phyloP scores from a whole-genome alignment of 2,329 filamentous ascomycete genomes.

The Phaeomoniella chlamydospora region DNA sequence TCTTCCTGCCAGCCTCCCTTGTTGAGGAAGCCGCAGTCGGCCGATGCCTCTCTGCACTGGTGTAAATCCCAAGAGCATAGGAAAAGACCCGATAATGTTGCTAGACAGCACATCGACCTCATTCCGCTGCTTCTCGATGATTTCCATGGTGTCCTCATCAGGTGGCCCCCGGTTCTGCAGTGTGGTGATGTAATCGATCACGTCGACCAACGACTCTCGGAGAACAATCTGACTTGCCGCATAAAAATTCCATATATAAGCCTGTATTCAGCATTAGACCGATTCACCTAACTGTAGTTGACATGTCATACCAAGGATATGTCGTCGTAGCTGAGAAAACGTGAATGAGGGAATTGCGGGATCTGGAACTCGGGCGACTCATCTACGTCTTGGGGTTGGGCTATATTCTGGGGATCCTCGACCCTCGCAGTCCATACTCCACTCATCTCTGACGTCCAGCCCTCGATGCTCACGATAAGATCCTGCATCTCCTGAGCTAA shows the following conservation, averaged over 20 bases:
- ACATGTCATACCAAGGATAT: slow-evolving; percentile 2
- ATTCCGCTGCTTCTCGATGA: slow-evolving; percentile 1
- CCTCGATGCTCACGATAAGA: slow-evolving; percentile 2
- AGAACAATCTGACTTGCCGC: slow-evolving; percentile 5
- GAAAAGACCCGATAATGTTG: slow-evolving; percentile 4
- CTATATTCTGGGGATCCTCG: slow-evolving; percentile 1
- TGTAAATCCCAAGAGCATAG: slow-evolving; percentile 3
- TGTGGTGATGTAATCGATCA: slow-evolving; percentile 1
- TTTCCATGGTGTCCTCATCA: slow-evolving; percentile 1
- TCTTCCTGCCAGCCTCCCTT: slow-evolving; percentile 4
- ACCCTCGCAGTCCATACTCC: slow-evolving; percentile 2
- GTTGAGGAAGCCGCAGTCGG: background rate
- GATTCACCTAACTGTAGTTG: background rate
- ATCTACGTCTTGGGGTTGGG: background rate
- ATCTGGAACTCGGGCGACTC: background rate
- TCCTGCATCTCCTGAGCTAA: slow-evolving; percentile 1
- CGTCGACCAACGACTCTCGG: slow-evolving; percentile 4
- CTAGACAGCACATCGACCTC: slow-evolving; percentile 2
- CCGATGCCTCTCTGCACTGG: background rate
- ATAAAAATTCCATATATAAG: slow-evolving; percentile 5
- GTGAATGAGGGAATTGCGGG: slow-evolving; percentile 2
- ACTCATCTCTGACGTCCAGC: slow-evolving; percentile 2
- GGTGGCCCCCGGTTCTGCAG: background rate
- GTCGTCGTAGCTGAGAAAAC: slow-evolving; percentile 3
- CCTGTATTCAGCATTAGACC: background rate